Evolutionary conservation across 2,329 filamentous ascomycete species (phyloP), one percentile per base, ranked within the genome.

Genomic region (Zelopaecilomyces penicillatus): DNA sequence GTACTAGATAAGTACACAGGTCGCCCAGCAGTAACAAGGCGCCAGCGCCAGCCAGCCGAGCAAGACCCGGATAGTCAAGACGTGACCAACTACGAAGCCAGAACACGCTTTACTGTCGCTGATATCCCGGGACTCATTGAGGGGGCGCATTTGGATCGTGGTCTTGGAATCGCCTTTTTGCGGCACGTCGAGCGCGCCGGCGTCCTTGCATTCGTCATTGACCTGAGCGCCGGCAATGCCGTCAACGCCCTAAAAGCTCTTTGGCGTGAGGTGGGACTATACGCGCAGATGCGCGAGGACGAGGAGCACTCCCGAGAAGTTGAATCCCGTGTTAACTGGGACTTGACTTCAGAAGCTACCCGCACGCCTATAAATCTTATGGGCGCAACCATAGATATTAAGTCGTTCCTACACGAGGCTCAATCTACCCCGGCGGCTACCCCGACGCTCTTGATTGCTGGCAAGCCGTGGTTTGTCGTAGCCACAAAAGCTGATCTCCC

Each of bases 391-490:
- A 52, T 53, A 39, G 50, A 52, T 6, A 42, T 44, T 3, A 37
- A 44, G 4, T 31, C 46, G 4, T 30, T 37, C 5, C 34, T 37
- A 7, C 46, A 49, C 5, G 41, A 47, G 10, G 19, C 19, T 19
- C 19, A 19, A 19, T 19, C 19, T 19, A 30, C 45, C 5, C 47
- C 53, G 6, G 38, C 43, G 2, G 47, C 46, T 12, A 44, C 46
- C 3, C 60, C 64, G 4, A 71, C 64, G n/a, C 60, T 86, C n/a
- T 80, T 84, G 35, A 94, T 97, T 52, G 85, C 86, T n/a, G 79
- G 78, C 31, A 98, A 98, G 68, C 90, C 93, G 1, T 98, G 93
- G 93, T 93, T 95, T 57, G 90, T 96, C 5, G 82, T 96, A 37
- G 91, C 87, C 1, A 96, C 90, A 19, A 97, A 97, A 66, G 90